Percentiles rank a stretch among this genome's conserved stretches.
These are phyloP conservation scores for Amylocystis lapponica DNA, from an alignment of 768 basidiomycete species.

Conservation along the genomic window DNA sequence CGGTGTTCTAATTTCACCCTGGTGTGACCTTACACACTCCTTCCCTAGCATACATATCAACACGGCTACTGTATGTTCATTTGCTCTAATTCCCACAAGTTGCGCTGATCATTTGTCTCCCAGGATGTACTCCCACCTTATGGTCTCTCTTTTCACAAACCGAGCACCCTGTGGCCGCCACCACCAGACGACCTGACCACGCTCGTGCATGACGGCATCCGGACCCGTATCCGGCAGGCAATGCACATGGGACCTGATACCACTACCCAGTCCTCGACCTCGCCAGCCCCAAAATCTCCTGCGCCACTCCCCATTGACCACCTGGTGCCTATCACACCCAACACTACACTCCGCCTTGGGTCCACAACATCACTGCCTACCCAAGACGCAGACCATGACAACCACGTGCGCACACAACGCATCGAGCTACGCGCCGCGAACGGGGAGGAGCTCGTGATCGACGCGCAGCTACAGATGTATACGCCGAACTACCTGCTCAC, in stretches of 20 bases:
- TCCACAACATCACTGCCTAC: conserved; percentile 37
- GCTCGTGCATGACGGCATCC: conserved; percentile 52
- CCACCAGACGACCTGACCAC: conserved; percentile 59
- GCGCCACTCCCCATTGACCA: conserved; percentile 3
- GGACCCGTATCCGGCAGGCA: conserved; percentile 54
- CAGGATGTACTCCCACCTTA: conserved; percentile 79
- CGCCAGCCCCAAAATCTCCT: not conserved
- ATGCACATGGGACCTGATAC: conserved; percentile 25
- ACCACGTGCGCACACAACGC: conserved; percentile 33
- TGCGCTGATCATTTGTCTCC: not conserved
- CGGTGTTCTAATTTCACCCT: conserved; percentile 85
- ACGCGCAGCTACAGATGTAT: conserved; percentile 82
- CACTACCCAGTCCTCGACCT: not conserved
- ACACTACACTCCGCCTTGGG: conserved; percentile 41
- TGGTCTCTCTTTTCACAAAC: conserved; percentile 74
- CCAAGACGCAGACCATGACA: conserved; percentile 32
- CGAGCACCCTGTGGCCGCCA: conserved; percentile 73
- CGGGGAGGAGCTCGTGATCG: conserved; percentile 51
- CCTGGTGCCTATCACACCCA: conserved; percentile 13
- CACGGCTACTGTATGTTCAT: conserved; percentile 61
- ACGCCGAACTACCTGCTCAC: conserved; percentile 68
- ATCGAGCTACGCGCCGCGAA: conserved; percentile 38
- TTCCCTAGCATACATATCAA: conserved; percentile 87
- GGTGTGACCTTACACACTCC: conserved; percentile 92
- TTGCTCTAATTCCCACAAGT: not conserved